Conservation (phyloP, 306 rosid species). For the Castanea crenata region DNA sequence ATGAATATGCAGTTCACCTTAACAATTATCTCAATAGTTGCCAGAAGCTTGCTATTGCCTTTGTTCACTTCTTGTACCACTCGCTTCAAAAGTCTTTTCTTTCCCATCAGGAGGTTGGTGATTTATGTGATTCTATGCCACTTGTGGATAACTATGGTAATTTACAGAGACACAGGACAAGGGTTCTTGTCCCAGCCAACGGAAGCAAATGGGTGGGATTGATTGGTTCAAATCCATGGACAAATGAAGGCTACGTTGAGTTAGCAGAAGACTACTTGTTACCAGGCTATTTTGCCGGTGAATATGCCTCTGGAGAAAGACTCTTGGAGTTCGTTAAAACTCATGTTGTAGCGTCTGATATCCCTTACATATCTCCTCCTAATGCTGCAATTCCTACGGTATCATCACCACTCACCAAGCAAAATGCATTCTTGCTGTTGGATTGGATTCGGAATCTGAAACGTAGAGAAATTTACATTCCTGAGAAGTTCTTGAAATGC, state of each 20-base stretch:
- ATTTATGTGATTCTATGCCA: conserved; percentile 43
- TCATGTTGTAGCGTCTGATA: conserved; percentile 48
- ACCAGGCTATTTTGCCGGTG: conserved; percentile 33
- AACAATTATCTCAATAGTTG: conserved; percentile 4
- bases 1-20: conserved; percentile 33
- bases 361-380: conserved; percentile 64
- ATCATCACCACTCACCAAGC: conserved; percentile 46
- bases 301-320: background rate
- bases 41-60: conserved; percentile 30
- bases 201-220: conserved; percentile 66
- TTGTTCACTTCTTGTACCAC: conserved; percentile 59
- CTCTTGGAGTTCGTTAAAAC: conserved; percentile 41
- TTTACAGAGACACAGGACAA: background rate
- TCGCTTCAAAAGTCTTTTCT: conserved; percentile 25
- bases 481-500: conserved; percentile 43
- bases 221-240: conserved; percentile 65
- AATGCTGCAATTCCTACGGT: conserved; percentile 44
- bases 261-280: conserved; percentile 46
- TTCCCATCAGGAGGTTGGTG: conserved; percentile 4
- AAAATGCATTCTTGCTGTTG: conserved; percentile 61
- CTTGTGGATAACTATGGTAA: conserved; percentile 55
- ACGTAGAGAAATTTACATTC: conserved; percentile 1
- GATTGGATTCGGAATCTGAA: conserved; percentile 52
- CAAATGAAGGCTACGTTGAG: conserved; percentile 46
- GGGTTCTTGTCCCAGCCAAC: conserved; percentile 64